Evolutionary conservation across 371 early-diverging fungal species (phyloP).

Genomic region (Chytridium lagenaria): DNA sequence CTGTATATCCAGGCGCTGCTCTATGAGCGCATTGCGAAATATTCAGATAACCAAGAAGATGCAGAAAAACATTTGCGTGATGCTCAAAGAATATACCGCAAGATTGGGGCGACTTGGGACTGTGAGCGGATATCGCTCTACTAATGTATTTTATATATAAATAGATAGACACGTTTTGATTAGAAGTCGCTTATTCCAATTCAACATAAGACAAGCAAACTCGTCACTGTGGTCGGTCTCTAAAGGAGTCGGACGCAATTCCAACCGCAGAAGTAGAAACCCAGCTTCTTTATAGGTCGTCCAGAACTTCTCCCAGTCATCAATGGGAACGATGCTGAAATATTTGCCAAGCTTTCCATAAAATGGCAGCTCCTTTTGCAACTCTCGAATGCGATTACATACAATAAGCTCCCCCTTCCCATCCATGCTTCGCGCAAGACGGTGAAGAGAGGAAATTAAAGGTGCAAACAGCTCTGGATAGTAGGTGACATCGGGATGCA

Average conservation of each 20-base stretch:
- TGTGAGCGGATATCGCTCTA: conserved; percentile 18
- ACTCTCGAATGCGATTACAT: conserved; percentile 19
- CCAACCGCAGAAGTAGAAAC: conserved; percentile 28
- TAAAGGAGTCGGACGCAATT: conserved; percentile 9
- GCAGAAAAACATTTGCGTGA: conserved; percentile 15
- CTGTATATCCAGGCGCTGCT: conserved; percentile 24
- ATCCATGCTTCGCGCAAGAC: neutral
- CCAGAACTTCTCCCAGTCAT: conserved; percentile 34
- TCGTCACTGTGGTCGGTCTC: conserved; percentile 27
- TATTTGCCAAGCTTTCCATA: conserved; percentile 32
- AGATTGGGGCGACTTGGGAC: conserved; percentile 34
- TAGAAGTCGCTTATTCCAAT: conserved; percentile 9
- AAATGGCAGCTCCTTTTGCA: conserved; percentile 27
- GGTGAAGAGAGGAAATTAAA: conserved; percentile 21
- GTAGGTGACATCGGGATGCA: conserved; percentile 32
- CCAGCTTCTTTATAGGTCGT: conserved; percentile 16
- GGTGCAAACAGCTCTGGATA: conserved; percentile 32
- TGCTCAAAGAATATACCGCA: conserved; percentile 27
- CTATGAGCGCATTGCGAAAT: conserved; percentile 19
- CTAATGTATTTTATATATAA: neutral
- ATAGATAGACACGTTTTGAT: neutral
- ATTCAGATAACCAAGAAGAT: conserved; percentile 19
- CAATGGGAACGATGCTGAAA: conserved; percentile 14
- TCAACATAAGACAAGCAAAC: conserved; percentile 22
- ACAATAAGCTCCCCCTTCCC: conserved; percentile 19